Evolutionary conservation across 148 eudicot species (phyloP).

Genomic region (Amaranthus cruentus): DNA sequence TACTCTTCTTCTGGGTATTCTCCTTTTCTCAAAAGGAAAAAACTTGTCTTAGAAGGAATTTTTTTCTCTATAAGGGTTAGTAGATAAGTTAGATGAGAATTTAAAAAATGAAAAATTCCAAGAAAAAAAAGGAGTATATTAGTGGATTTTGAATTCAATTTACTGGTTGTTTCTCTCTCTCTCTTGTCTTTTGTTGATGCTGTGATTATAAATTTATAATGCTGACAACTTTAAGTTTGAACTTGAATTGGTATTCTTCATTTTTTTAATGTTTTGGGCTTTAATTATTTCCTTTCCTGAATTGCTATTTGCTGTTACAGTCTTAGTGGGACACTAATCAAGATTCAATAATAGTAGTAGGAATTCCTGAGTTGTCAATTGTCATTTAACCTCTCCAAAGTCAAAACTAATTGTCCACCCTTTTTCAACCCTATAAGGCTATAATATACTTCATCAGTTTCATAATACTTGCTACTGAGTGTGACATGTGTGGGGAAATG

Average conservation of each 20-base stretch:
- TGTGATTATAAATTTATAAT: not conserved
- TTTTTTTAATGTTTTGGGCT: not conserved
- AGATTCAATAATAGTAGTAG: too few relatives aligned
- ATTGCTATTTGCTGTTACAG: too few relatives aligned
- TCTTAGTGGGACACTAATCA: too few relatives aligned
- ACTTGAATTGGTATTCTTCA: not conserved
- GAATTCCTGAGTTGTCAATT: too few relatives aligned
- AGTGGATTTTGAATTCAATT: conserved; percentile 4
- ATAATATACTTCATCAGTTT: too few relatives aligned
- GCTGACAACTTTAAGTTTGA: conserved; percentile 2
- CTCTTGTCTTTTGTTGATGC: not conserved
- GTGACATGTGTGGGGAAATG: too few relatives aligned
- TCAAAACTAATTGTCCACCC: too few relatives aligned
- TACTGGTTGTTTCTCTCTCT: not conserved
- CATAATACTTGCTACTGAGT: too few relatives aligned
- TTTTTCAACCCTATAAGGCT: too few relatives aligned
- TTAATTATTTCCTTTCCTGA: too few relatives aligned
- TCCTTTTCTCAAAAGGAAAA: conserved; percentile 9
- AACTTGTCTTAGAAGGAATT: conserved; percentile 19
- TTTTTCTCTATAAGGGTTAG: not conserved
- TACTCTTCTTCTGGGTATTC: not conserved
- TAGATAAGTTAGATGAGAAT: conserved; percentile 5
- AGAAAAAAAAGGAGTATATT: not conserved
- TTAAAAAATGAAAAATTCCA: not conserved
- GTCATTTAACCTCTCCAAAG: too few relatives aligned